Base-by-base conservation (phyloP, 1,139 yeast species). In the Kluyveromyces sp. region DNA sequence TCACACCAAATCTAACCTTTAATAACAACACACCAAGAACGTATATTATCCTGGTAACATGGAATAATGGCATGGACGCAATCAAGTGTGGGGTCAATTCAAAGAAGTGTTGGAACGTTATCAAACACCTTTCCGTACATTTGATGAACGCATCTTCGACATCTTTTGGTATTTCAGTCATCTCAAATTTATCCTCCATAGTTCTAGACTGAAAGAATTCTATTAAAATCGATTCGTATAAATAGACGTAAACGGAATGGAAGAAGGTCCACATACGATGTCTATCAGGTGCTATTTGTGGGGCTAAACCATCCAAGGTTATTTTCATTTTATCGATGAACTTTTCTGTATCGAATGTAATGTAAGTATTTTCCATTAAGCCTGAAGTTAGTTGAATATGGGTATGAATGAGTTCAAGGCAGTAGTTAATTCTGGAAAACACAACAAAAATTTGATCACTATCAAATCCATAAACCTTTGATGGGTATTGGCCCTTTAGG, bases 161-260 rank as follows among this genome's bases (percentile, higher is more conserved):
- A 26, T 57, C 53, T 5, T 61, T 59, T 25, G 65, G 63, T 7
- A 57, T 21, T 21, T 48, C 45, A 15, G 47, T 45, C 15, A 46
- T 38, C 10, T 38, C 43, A 26, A 43, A 39, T 36, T 42, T 45
- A 27, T 49, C 48, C 8, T 49, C 43, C 35, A 43, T 45, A 5
- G 44, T 37, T 25, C 40, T 45, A 10, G 41, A 46, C n/a, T 47
- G 45, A 38, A 57, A 45, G 40, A 46, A 56, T 25, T 47, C 51
- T 7, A 49, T 50, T 32, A 57, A 43, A 6, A 49, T 51, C 42
- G 52, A 56, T 59, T 82, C 94, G 61, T 83, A 84, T 25, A 87
- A 66, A 58, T 79, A 83, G 0, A 92, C 90, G 54, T 83, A 87
- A 10, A 84, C 80, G 0, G 92, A 76, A 53, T 76, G 77, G 53